Conservation (phyloP, 345 rosid genomes). For the Syzygium aqueum region DNA sequence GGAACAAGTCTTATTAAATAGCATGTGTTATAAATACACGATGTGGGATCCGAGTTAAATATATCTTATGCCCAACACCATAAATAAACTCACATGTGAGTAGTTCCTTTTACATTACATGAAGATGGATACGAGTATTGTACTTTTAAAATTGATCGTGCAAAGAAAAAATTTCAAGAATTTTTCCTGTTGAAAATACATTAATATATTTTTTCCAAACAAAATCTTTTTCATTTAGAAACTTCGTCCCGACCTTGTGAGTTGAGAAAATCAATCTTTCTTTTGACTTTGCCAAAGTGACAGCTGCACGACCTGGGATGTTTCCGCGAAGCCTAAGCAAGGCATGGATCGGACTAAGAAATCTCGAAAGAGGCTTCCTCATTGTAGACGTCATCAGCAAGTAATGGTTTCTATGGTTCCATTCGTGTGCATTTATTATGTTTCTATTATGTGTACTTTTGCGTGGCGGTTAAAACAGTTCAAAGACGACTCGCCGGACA, state of each 20-base stretch:
- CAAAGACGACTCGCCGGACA: neutral
- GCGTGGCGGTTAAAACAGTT: neutral
- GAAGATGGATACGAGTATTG: no score
- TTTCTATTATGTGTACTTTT: neutral
- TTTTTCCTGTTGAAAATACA: no score
- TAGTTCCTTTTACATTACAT: no score
- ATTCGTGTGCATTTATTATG: neutral
- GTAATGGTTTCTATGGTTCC: neutral
- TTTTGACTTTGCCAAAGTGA: neutral
- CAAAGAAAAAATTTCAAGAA: no score
- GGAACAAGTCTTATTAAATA: no score
- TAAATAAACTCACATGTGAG: no score
- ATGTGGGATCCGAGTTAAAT: no score
- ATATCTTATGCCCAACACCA: no score
- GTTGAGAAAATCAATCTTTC: neutral
- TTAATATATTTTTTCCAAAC: neutral
- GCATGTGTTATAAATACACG: no score
- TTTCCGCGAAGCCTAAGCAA: neutral
- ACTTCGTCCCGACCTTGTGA: neutral
- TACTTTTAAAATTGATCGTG: no score
- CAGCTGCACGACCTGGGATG: neutral
- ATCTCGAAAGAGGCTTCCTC: neutral
- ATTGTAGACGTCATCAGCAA: neutral
- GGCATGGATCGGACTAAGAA: neutral
- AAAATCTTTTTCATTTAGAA: neutral